Percentiles rank a stretch among this genome's conserved stretches.
Evolutionary conservation across 805 yeast species (phyloP).

Genomic region (Pichia eremophila): DNA sequence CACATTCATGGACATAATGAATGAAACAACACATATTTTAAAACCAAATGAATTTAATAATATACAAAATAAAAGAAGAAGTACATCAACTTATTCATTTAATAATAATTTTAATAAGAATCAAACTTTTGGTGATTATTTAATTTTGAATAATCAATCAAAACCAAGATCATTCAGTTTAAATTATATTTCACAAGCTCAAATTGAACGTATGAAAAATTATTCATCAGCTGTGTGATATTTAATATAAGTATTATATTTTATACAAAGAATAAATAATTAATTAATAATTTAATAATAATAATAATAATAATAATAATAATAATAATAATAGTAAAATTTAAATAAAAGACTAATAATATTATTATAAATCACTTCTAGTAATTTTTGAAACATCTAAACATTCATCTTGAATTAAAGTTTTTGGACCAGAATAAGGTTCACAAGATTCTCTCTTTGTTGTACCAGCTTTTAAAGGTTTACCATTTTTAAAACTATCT

Average conservation of each 20-base stretch:
- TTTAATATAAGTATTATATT: too few species aligned
- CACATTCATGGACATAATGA: too few species aligned
- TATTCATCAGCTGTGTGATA: too few species aligned
- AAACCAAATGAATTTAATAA: too few species aligned
- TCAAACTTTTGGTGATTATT: neutral
- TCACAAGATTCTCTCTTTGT: constrained; percentile 65
- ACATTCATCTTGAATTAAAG: constrained; percentile 49
- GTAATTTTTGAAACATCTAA: constrained; percentile 61
- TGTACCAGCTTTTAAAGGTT: constrained; percentile 53
- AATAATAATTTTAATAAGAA: neutral
- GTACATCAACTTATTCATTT: neutral
- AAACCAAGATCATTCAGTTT: neutral
- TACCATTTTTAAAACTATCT: constrained; percentile 55
- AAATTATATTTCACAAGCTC: constrained; percentile 5
- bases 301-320: too few species aligned
- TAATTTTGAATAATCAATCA: neutral
- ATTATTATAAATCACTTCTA: constrained; percentile 50
- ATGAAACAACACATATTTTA: too few species aligned
- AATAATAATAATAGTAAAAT: too few species aligned
- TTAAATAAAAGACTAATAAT: too few species aligned
- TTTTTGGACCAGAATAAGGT: constrained; percentile 63
- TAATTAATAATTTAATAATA: too few species aligned
- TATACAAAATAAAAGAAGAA: too few species aligned
- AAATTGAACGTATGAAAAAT: constrained; percentile 5
- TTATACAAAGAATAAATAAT: too few species aligned